Evolutionary conservation across 495 filamentous ascomycete genomes (phyloP).

Genomic region (Jackrogersella minutella): DNA sequence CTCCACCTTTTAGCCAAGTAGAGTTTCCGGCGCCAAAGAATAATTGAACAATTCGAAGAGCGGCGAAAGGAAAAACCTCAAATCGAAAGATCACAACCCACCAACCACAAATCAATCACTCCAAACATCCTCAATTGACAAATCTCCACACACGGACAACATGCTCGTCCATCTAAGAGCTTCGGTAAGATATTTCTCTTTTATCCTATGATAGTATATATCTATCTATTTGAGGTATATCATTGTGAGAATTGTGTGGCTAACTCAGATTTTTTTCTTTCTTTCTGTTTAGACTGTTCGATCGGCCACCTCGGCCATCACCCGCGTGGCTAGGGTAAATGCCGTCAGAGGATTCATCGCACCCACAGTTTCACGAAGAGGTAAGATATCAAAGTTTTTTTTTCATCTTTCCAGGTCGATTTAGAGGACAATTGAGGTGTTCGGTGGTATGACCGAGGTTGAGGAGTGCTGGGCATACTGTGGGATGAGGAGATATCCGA

Average conservation of each 20-base stretch:
- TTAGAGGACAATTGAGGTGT: constrained; percentile 16
- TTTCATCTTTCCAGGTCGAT: constrained; percentile 32
- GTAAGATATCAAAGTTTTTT: constrained; percentile 57
- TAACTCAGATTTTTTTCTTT: constrained; percentile 35
- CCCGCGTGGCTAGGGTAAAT: constrained; percentile 78
- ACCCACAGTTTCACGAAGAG: constrained; percentile 75
- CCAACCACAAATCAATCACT: constrained; percentile 11
- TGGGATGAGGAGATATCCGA: neutral
- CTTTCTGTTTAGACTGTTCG: constrained; percentile 66
- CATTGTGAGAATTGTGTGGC: constrained; percentile 15
- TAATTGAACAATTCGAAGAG: constrained; percentile 2
- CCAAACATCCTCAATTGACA: constrained; percentile 18
- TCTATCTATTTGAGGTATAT: too few species aligned
- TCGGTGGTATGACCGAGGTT: constrained; percentile 1
- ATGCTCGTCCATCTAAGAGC: constrained; percentile 44
- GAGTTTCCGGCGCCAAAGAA: constrained; percentile 23
- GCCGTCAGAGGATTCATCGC: constrained; percentile 81
- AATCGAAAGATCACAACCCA: constrained; percentile 16
- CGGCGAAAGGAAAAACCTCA: constrained; percentile 33
- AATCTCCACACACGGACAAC: constrained; percentile 39
- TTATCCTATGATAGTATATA: neutral
- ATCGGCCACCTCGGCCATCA: constrained; percentile 69
- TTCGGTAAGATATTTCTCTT: constrained; percentile 29
- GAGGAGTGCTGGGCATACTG: neutral
- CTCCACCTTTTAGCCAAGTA: constrained; percentile 9